Evolutionary conservation across 805 yeast species (phyloP).

Genomic region (Priceomyces carsonii): DNA sequence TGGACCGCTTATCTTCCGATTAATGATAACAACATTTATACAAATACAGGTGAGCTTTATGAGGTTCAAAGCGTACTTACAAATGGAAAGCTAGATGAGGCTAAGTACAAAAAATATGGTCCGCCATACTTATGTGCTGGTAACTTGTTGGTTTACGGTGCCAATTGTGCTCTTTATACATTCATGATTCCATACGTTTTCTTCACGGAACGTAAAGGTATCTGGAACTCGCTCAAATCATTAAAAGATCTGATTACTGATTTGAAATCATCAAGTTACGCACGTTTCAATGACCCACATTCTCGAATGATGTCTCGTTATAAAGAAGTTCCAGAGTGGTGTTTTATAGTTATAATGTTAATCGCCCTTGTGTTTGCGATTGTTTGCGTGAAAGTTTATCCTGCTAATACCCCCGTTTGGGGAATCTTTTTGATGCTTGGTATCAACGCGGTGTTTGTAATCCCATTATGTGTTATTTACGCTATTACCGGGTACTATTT

Average conservation of each 20-base stretch:
- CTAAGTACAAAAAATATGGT: constrained; percentile 18
- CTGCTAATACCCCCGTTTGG: constrained; percentile 60
- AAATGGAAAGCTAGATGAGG: constrained; percentile 25
- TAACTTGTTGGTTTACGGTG: constrained; percentile 25
- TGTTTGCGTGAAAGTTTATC: constrained; percentile 29
- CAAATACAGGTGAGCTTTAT: constrained; percentile 24
- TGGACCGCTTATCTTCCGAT: constrained; percentile 32
- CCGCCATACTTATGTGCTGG: constrained; percentile 30
- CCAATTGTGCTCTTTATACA: constrained; percentile 8
- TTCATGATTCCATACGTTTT: constrained; percentile 13
- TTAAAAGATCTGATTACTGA: constrained; percentile 11
- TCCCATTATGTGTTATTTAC: constrained; percentile 51
- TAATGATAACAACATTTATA: constrained; percentile 20
- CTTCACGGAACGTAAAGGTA: constrained; percentile 10
- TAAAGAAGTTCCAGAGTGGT: constrained; percentile 40
- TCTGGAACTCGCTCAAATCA: constrained; percentile 14
- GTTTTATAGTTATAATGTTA: constrained; percentile 22
- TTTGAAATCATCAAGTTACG: constrained; percentile 10
- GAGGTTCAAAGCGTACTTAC: constrained; percentile 36
- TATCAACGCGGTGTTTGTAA: constrained; percentile 49
- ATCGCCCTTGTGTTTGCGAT: constrained; percentile 32
- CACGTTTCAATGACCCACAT: constrained; percentile 25
- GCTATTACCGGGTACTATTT: constrained; percentile 50
- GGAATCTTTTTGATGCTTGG: constrained; percentile 54
- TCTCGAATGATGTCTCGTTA: constrained; percentile 31